Percentiles rank a stretch among this genome's conserved stretches.
Conservation (phyloP, 179 eudicot species). For the Spergularia azorica region DNA sequence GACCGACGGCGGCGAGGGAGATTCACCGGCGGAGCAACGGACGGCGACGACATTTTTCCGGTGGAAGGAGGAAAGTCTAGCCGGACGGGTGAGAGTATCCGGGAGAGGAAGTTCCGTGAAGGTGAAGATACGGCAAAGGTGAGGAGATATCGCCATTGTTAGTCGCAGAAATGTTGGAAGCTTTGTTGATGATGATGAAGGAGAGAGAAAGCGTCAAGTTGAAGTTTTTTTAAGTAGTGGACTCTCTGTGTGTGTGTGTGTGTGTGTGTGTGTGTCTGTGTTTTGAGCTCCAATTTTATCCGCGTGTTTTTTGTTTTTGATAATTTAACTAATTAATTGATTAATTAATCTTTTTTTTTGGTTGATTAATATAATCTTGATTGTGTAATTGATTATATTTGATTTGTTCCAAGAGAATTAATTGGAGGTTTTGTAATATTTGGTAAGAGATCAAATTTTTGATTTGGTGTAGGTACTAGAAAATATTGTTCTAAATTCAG, state of each 20-base stretch:
- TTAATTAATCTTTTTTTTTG: too few species aligned
- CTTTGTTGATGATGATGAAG: too few species aligned
- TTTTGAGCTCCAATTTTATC: constrained; percentile 17
- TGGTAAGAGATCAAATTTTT: not conserved
- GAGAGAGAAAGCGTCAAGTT: constrained; percentile 5
- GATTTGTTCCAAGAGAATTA: not conserved
- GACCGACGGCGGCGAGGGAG: too few species aligned
- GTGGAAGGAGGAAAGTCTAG: constrained; percentile 22
- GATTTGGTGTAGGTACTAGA: not conserved
- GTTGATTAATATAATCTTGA: not conserved
- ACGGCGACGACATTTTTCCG: constrained; percentile 46
- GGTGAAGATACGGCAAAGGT: constrained; percentile 43
- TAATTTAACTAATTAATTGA: not conserved
- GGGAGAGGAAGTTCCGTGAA: constrained; percentile 43
- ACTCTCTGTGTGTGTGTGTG: too few species aligned
- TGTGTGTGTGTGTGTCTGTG: too few species aligned
- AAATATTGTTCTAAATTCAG: not conserved
- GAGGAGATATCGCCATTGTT: constrained; percentile 69
- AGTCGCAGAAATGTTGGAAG: too few species aligned
- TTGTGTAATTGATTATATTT: not conserved
- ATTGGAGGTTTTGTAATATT: not conserved
- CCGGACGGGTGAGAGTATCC: constrained; percentile 29
- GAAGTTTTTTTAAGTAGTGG: not conserved
- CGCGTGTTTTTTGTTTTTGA: not conserved
- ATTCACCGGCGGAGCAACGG: constrained; percentile 61